These are phyloP conservation scores for Eutrema yunnanense DNA, from an alignment of 345 rosid genomes.

Conservation along the genomic window DNA sequence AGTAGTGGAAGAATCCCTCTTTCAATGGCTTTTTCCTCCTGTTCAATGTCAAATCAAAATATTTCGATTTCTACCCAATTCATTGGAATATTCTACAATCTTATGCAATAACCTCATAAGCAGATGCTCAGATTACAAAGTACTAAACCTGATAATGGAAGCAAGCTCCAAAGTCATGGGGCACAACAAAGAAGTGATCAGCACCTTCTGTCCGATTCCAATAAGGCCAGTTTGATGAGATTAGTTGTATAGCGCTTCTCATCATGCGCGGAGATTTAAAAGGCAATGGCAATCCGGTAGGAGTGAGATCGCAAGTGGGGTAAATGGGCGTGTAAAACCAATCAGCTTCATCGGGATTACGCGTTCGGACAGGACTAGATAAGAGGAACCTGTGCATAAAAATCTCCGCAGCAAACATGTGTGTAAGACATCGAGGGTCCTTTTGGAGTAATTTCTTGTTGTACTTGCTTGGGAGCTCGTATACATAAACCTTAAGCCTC, in stretches of 20 bases:
- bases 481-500: conserved; percentile 74
- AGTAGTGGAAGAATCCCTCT: conserved; percentile 84
- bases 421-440: conserved; percentile 89
- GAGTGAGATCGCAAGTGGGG: conserved; percentile 95
- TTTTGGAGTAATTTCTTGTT: conserved; percentile 88
- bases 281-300: conserved; percentile 87
- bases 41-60: not conserved
- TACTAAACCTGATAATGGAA: conserved; percentile 76
- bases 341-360: conserved; percentile 86
- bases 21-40: conserved; percentile 94
- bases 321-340: conserved; percentile 94
- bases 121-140: not conserved
- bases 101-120: not conserved
- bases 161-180: conserved; percentile 97
- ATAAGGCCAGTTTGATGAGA: conserved; percentile 81
- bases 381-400: conserved; percentile 88
- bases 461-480: conserved; percentile 94
- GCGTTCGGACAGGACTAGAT: conserved; percentile 86
- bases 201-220: conserved; percentile 96
- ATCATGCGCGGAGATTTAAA: conserved; percentile 92
- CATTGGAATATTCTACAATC: not conserved
- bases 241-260: conserved; percentile 85
- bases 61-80: not conserved
- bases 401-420: conserved; percentile 97
- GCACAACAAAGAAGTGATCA: conserved; percentile 93